Evolutionary conservation across 129 eudicot species (phyloP), one percentile per base, ranked within the genome.

Genomic region (Heracleum sosnowskyi): DNA sequence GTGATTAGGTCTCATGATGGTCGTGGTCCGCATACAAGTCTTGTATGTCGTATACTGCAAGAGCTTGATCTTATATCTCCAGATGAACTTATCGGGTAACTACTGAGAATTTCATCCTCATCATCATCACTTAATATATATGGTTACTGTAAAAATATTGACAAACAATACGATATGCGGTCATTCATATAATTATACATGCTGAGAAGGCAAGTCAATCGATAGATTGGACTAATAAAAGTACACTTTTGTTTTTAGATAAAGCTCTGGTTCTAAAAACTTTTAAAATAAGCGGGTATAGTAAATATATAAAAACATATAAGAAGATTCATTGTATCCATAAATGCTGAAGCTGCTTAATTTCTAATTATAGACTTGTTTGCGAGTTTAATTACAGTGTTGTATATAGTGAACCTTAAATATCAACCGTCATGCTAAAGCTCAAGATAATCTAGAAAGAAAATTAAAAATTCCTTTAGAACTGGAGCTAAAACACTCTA

Each of bases 1-100:
- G 90, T 90, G 44, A 80, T 94, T 80, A 88, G 97, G 88, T 97
- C 97, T 81, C 86, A 91, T 85, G 98, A 94, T 82, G 98, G 98
- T 72, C 97, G 98, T 76, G 98, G 98, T 74, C 98, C 93, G 1
- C 79, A 69, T 77, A 91, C 98, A 53, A 79, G 83, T 81, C 96
- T 94, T 84, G 87, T 92, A 31, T 28, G 70, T 63, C 82, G 85
- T 41, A 91, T 93, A 49, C 83, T 93, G 53, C 86, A 85, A 16
- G 73, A 74, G 42, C 97, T 93, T 28, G 83, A 88, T 76, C 97
- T 93, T 82, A 83, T 93, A 77, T 91, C 93, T n/a, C 93, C 98
- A 7, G 97, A 91, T 88, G 97, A 93, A 80, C 88, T 93, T 34
- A 91, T 93, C 45, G 98, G 98, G 98, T 91, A 81, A 26, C 16